Percentiles rank a stretch among this genome's conserved stretches.
Evolutionary conservation across 208 protist genomes (phyloP).

Genomic region (Trypanosoma avium): DNA sequence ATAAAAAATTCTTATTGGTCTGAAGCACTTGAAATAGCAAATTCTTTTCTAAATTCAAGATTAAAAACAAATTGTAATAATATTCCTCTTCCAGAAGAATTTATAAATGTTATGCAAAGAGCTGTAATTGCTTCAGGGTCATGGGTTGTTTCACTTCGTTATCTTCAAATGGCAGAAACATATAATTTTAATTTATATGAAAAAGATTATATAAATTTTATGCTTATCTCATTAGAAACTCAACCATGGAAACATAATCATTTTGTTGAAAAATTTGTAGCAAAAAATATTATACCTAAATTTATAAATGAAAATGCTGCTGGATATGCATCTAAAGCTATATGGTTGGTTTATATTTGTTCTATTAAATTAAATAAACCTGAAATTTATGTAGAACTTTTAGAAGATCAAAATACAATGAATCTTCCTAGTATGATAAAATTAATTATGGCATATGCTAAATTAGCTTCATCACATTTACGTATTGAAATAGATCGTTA

Average conservation of each 20-base stretch:
- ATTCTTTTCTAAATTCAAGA: conserved; percentile 1
- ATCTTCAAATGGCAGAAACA: conserved; percentile 9
- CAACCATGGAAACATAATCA: conserved; percentile 42
- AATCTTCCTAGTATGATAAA: conserved; percentile 18
- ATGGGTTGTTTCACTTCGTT: conserved; percentile 33
- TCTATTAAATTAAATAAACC: conserved; percentile 41
- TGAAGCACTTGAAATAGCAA: conserved; percentile 25
- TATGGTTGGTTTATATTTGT: conserved; percentile 64
- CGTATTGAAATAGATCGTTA: conserved; percentile 26
- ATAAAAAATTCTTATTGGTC: conserved; percentile 18
- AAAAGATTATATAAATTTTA: conserved; percentile 37
- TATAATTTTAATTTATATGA: background rate
- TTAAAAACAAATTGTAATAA: background rate
- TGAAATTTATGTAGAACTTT: conserved; percentile 45
- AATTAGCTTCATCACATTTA: conserved; percentile 23
- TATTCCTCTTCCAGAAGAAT: conserved; percentile 13
- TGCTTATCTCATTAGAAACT: conserved; percentile 29
- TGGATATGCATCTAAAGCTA: conserved; percentile 27
- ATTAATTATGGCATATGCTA: conserved; percentile 4
- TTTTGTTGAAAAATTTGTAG: conserved; percentile 38
- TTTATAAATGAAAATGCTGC: conserved; percentile 25
- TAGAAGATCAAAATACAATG: background rate
- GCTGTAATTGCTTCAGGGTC: conserved; percentile 26
- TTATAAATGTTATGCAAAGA: conserved; percentile 14
- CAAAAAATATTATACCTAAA: conserved; percentile 32